Evolutionary conservation across 2,329 filamentous ascomycete genomes (phyloP).

Genomic region (Aspergillus sp.): DNA sequence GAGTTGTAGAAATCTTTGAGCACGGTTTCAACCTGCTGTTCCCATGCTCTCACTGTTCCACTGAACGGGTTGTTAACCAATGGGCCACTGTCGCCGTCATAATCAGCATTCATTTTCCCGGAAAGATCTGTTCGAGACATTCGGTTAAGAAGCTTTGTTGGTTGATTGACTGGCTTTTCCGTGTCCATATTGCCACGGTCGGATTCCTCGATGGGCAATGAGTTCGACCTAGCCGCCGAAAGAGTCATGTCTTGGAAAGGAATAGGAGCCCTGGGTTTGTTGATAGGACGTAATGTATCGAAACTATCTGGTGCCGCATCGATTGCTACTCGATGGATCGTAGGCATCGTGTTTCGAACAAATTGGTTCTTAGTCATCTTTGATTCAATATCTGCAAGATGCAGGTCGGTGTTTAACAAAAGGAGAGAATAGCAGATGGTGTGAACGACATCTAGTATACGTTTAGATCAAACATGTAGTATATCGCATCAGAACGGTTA

Average conservation of each 20-base stretch:
- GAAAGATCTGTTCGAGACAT: slow-evolving; percentile 22
- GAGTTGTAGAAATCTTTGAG: slow-evolving; percentile 88
- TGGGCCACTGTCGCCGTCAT: slow-evolving; percentile 49
- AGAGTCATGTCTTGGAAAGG: slow-evolving; percentile 10
- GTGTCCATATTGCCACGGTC: slow-evolving; percentile 11
- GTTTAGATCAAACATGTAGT: slow-evolving; percentile 24
- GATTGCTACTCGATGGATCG: slow-evolving; percentile 69
- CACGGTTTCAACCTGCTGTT: slow-evolving; percentile 81
- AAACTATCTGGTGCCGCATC: slow-evolving; percentile 68
- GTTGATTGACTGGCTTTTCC: slow-evolving; percentile 12
- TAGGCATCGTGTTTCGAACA: slow-evolving; percentile 92
- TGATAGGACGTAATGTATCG: slow-evolving; percentile 46
- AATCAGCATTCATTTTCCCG: slow-evolving; percentile 25
- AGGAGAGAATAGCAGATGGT: slow-evolving; percentile 96
- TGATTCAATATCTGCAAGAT: slow-evolving; percentile 88
- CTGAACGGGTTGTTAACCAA: slow-evolving; percentile 73
- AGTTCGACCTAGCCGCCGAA: slow-evolving; percentile 2
- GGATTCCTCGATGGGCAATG: slow-evolving; percentile 10
- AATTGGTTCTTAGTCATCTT: slow-evolving; percentile 97
- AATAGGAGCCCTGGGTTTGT: slow-evolving; percentile 28
- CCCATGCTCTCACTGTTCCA: slow-evolving; percentile 75
- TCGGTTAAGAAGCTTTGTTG: slow-evolving; percentile 20
- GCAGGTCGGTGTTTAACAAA: slow-evolving; percentile 90
- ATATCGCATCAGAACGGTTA: slow-evolving; percentile 4
- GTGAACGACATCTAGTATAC: slow-evolving; percentile 74